Evolutionary conservation across 139 green algal genomes (phyloP), one percentile per base, ranked within the genome.

Genomic region (Microglena sp.): DNA sequence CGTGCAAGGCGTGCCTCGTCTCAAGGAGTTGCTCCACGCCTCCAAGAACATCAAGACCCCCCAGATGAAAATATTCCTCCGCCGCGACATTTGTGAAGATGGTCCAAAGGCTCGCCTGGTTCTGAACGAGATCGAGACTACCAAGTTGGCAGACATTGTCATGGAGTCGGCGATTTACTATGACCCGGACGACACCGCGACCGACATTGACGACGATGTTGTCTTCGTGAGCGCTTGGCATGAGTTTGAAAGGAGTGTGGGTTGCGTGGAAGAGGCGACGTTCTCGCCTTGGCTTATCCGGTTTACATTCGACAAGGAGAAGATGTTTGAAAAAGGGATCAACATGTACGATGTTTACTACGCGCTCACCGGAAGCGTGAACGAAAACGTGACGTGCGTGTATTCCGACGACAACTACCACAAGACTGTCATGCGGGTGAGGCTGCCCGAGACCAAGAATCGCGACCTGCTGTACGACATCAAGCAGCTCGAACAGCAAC

Each of bases 11-110:
- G 91, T 98, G 72, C 92, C 92, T 5, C 86, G 92, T 28, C 77
- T 98, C 30, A 94, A 84, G 5, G 92, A 98, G 72, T 93, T 98
- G 78, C 97, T 98, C 76, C 96, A 95, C 75, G 84, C 96, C 5
- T 35, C 33, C 4, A 18, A 11, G 5, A 94, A 89, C 73, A 97
- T 95, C 75, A 96, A 96, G 60, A 98, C 92, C 55, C 92, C 92
- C 32, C 84, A 67, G 1, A 75, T 96, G 11, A 84, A 81, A 24
- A 85, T 97, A 27, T 86, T 87, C 77, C 71, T 96, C 28, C 11
- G 43, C 21, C 6, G 28, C 11, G 31, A 18, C 4, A 3, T 31
- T 3, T 5, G 11, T 3, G 29, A 4, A 3, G 57, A 46, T 26
- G 77, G 75, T 54, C 78, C 89, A 53, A 62, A 71, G 31, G 91